Evolutionary conservation across 2,329 filamentous ascomycete genomes (phyloP).

Genomic region (Xylariomycetidae sp.): DNA sequence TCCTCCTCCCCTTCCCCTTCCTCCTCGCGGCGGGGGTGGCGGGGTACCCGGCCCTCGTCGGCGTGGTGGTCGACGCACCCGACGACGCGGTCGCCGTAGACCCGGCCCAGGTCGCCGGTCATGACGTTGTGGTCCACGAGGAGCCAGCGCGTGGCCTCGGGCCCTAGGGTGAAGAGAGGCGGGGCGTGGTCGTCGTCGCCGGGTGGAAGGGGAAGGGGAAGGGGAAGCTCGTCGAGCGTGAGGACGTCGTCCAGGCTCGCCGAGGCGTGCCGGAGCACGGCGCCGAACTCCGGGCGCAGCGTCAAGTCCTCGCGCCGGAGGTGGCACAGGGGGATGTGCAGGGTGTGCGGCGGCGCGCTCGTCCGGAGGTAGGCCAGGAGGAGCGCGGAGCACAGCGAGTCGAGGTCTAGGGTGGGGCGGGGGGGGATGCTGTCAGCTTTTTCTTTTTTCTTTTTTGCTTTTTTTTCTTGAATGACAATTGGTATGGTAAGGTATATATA

Average conservation of each 20-base stretch:
- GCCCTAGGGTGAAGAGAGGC: too few relatives aligned
- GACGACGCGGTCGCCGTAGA: conserved; percentile 49
- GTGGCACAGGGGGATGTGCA: conserved; percentile 71
- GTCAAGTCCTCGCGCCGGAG: conserved; percentile 62
- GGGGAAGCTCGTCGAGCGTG: conserved; percentile 55
- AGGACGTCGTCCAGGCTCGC: conserved; percentile 59
- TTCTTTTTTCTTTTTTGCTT: neutral
- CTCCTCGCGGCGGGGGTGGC: too few relatives aligned
- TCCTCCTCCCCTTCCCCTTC: too few relatives aligned
- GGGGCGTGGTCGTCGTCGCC: conserved; percentile 9
- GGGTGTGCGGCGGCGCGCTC: conserved; percentile 44
- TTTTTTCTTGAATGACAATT: neutral
- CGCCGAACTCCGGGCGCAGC: conserved; percentile 68
- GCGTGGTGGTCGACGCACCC: conserved; percentile 77
- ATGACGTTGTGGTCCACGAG: conserved; percentile 77
- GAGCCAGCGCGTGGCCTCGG: conserved; percentile 61
- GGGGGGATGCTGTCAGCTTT: neutral
- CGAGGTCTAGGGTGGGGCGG: conserved; percentile 57
- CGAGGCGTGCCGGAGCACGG: conserved; percentile 58
- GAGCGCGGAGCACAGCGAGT: conserved; percentile 72
- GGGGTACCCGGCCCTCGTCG: conserved; percentile 57
- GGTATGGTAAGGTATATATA: neutral
- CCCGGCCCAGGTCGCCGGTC: conserved; percentile 54
- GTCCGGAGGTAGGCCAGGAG: conserved; percentile 71
- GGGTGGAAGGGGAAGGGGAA: conserved; percentile 1